These are phyloP conservation scores for Lactuca saligna DNA, from an alignment of 129 eudicot species.

Conservation along the genomic window DNA sequence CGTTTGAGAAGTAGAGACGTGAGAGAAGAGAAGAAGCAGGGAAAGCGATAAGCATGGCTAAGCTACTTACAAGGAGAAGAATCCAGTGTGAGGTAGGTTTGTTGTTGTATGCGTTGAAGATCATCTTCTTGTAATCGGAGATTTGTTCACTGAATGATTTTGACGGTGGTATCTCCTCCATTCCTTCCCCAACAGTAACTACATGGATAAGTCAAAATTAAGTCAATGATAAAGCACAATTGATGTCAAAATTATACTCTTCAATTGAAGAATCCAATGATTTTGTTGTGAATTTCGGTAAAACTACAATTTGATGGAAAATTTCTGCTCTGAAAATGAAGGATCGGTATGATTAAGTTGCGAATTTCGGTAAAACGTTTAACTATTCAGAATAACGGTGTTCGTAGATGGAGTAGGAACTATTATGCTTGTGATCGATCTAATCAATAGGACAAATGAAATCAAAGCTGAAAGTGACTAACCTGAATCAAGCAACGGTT, in stretches of 20 bases:
- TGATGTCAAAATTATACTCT: not conserved
- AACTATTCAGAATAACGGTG: not conserved
- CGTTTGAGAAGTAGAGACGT: conserved; percentile 73
- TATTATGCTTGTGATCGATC: not conserved
- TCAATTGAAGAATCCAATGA: not conserved
- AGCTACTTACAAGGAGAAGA: conserved; percentile 58
- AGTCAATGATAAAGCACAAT: not conserved
- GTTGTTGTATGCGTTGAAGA: conserved; percentile 48
- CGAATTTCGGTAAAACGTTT: not conserved
- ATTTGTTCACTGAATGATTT: conserved; percentile 38
- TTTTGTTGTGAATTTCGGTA: not conserved
- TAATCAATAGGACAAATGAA: not conserved
- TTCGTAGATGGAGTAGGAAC: not conserved
- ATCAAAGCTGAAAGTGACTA: conserved; percentile 4
- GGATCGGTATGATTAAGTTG: not conserved
- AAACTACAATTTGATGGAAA: not conserved
- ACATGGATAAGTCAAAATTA: conserved; percentile 2
- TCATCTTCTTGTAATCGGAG: conserved; percentile 32
- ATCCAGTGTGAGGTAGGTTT: conserved; percentile 82
- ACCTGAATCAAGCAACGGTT: conserved; percentile 31
- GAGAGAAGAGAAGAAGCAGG: conserved; percentile 96
- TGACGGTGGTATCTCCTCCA: conserved; percentile 29
- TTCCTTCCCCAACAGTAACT: conserved; percentile 29
- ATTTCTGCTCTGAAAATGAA: not conserved
- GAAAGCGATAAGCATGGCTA: conserved; percentile 78